Percentiles rank a stretch among this genome's conserved stretches.
These are phyloP conservation scores for Xylaria sp. DNA, from an alignment of 2,329 filamentous ascomycete genomes.

Conservation along the genomic window DNA sequence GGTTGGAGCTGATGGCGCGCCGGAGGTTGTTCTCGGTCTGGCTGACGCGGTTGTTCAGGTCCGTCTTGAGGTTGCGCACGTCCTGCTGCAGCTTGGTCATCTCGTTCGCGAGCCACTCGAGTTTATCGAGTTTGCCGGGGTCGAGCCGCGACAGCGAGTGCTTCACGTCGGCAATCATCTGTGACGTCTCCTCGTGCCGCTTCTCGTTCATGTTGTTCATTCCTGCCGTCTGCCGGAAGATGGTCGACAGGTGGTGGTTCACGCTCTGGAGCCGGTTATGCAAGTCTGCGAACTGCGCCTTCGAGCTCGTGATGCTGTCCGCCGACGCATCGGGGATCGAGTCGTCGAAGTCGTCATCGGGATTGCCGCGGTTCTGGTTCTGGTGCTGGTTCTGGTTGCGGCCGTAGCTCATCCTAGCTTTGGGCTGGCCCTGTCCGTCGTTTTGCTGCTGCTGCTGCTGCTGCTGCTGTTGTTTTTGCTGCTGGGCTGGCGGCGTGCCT, in stretches of 20 bases:
- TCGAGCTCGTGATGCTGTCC: constrained; percentile 54
- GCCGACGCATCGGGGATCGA: constrained; percentile 55
- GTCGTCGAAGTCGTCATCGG: constrained; percentile 45
- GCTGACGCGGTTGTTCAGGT: constrained; percentile 56
- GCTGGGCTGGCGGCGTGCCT: constrained; percentile 37
- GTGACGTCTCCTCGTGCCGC: constrained; percentile 60
- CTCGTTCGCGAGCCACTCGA: constrained; percentile 51
- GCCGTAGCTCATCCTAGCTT: constrained; percentile 37
- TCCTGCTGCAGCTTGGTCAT: constrained; percentile 63
- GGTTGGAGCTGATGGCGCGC: constrained; percentile 58
- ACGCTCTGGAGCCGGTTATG: constrained; percentile 81
- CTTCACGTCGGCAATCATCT: constrained; percentile 54
- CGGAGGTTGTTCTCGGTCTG: constrained; percentile 59
- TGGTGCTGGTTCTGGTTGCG: constrained; percentile 14
- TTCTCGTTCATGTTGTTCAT: constrained; percentile 59
- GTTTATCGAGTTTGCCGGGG: constrained; percentile 52
- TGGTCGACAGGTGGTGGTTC: constrained; percentile 69
- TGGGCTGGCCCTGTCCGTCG: constrained; percentile 43
- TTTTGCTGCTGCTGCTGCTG: constrained; percentile 41
- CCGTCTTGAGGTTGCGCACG: constrained; percentile 61
- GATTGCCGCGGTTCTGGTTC: constrained; percentile 24
- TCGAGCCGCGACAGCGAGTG: constrained; percentile 52
- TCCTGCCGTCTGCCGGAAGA: constrained; percentile 62
- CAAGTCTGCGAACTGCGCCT: constrained; percentile 78
- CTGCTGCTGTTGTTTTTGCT: constrained; percentile 34